Conservation (phyloP, 257 asterid species). For the Osmanthus fragrans region DNA sequence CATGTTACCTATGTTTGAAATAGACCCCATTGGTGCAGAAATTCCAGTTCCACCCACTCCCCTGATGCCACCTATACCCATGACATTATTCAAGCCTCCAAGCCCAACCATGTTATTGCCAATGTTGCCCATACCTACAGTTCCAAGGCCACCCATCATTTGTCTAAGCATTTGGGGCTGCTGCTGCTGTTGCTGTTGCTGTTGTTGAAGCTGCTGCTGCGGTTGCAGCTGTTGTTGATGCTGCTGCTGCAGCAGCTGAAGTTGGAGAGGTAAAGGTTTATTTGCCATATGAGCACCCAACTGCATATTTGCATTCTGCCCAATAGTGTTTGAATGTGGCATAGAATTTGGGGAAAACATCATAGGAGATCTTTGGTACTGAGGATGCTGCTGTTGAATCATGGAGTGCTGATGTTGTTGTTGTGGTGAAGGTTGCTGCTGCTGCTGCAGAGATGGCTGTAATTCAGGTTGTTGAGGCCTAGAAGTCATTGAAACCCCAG, state of each 20-base stretch:
- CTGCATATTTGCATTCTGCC: conserved; percentile 70
- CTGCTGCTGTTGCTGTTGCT: conserved; percentile 26
- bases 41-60: conserved; percentile 73
- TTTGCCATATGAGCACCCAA: conserved; percentile 57
- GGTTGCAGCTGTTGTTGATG: conserved; percentile 40
- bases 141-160: conserved; percentile 72
- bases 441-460: conserved; percentile 49
- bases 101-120: conserved; percentile 74
- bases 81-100: conserved; percentile 66
- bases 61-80: conserved; percentile 76
- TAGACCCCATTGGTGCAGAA: conserved; percentile 69
- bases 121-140: conserved; percentile 70
- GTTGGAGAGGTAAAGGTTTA: conserved; percentile 56
- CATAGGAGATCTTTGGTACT: conserved; percentile 75
- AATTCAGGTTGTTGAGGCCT: conserved; percentile 73
- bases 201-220: conserved; percentile 27
- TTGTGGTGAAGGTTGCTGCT: conserved; percentile 31
- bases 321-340: conserved; percentile 57
- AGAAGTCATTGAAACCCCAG: conserved; percentile 56
- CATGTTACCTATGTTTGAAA: conserved; percentile 66
- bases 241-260: conserved; percentile 67
- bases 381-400: conserved; percentile 56
- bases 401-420: conserved; percentile 47
- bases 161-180: conserved; percentile 63
- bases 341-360: conserved; percentile 64